phyloP scores from a whole-genome alignment of 768 basidiomycete genomes.

The Auricularia sp. region DNA sequence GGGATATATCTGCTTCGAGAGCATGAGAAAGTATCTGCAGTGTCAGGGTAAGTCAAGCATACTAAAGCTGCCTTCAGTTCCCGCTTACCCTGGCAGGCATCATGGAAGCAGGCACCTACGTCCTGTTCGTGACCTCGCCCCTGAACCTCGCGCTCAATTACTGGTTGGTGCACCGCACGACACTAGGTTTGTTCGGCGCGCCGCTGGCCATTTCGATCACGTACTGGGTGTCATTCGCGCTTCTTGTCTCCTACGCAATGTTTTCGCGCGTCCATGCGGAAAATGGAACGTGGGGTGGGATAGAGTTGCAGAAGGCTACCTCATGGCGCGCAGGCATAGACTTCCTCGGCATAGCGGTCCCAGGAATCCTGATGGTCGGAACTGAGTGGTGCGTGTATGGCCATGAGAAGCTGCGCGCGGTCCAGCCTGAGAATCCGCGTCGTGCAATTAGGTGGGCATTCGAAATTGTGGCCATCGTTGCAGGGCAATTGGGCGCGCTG shows the following conservation, averaged over 20 bases:
- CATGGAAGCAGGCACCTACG: constrained; percentile 59
- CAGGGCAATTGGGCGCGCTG: constrained; percentile 57
- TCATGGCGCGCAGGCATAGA: constrained; percentile 6
- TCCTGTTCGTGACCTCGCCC: constrained; percentile 54
- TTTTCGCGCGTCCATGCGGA: constrained; percentile 42
- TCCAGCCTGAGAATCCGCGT: too few relatives aligned
- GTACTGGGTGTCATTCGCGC: constrained; percentile 57
- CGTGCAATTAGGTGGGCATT: constrained; percentile 53
- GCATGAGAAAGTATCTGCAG: constrained; percentile 70
- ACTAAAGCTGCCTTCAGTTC: neutral
- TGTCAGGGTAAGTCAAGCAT: constrained; percentile 50
- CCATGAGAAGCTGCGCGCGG: too few relatives aligned
- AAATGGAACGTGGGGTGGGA: constrained; percentile 58
- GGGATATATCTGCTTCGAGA: constrained; percentile 67
- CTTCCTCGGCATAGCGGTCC: constrained; percentile 62
- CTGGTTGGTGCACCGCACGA: constrained; percentile 51
- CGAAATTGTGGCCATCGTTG: constrained; percentile 71
- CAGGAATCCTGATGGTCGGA: constrained; percentile 70
- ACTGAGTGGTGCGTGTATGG: constrained; percentile 55
- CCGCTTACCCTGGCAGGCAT: constrained; percentile 38
- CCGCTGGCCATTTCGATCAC: constrained; percentile 58
- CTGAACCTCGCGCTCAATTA: constrained; percentile 55
- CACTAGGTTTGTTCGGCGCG: constrained; percentile 54
- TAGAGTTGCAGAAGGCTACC: constrained; percentile 25
- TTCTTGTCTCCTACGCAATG: constrained; percentile 41